Conservation (phyloP, 306 rosid species). For the Oxytropis ochrocephala region DNA sequence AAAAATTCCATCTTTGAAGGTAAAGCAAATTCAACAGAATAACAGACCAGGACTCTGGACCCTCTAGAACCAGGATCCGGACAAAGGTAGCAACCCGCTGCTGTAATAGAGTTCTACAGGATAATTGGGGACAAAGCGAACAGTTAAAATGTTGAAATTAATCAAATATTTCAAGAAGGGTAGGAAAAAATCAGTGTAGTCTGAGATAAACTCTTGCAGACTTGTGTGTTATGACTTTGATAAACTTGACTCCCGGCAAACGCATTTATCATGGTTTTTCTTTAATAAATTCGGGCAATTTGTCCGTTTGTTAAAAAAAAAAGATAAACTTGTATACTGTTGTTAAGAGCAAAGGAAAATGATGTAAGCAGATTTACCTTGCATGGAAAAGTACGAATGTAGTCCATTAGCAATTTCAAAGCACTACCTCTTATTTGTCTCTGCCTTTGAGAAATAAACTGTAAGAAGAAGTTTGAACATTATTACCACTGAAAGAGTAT, state of each 20-base stretch:
- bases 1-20: slow-evolving; percentile 50
- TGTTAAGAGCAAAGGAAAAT: background rate
- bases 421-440: slow-evolving; percentile 76
- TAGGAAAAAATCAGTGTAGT: background rate
- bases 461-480: slow-evolving; percentile 24
- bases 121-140: background rate
- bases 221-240: background rate
- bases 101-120: slow-evolving; percentile 74
- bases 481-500: slow-evolving; percentile 5
- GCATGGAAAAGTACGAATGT: slow-evolving; percentile 60
- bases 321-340: background rate
- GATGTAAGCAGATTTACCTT: slow-evolving; percentile 46
- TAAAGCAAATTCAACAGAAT: slow-evolving; percentile 56
- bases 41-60: slow-evolving; percentile 59
- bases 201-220: background rate
- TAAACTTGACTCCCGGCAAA: too few relatives aligned
- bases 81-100: slow-evolving; percentile 89
- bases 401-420: slow-evolving; percentile 59
- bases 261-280: too few relatives aligned
- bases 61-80: slow-evolving; percentile 89
- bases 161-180: background rate
- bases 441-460: slow-evolving; percentile 90
- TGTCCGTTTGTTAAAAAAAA: too few relatives aligned
- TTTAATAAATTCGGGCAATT: too few relatives aligned
- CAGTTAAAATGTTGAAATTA: background rate